A percentile compares a stretch with the other conserved stretches of the same genome.
These are phyloP conservation scores for Myxozyma geophila DNA, from an alignment of 805 yeast species.

Conservation along the genomic window DNA sequence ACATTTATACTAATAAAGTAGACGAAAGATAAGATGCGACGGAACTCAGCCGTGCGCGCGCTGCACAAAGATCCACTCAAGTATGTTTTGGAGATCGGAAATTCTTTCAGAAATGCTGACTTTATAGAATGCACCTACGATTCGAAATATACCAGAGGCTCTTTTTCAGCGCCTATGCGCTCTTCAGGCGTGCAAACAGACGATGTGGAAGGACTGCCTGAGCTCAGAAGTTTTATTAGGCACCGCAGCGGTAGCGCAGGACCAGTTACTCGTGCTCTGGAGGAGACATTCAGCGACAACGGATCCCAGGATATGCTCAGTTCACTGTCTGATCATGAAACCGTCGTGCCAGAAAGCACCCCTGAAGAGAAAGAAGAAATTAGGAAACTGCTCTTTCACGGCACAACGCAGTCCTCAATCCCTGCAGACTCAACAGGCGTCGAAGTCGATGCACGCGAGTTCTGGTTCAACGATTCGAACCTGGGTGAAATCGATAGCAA, in stretches of 20 bases:
- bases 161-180: conserved; percentile 16
- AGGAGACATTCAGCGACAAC: neutral
- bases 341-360: neutral
- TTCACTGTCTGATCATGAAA: neutral
- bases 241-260: neutral
- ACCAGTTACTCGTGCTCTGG: neutral
- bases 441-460: neutral
- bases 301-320: neutral
- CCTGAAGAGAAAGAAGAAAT: neutral
- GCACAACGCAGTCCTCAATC: neutral
- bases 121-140: conserved; percentile 25
- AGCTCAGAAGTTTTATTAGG: neutral
- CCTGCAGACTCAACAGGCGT: neutral
- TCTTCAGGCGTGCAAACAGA: conserved; percentile 25
- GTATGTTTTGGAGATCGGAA: conserved; percentile 2
- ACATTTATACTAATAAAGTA: neutral
- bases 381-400: conserved; percentile 9
- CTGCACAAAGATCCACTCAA: conserved; percentile 9
- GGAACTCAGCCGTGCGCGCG: conserved; percentile 31
- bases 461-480: conserved; percentile 16
- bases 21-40: conserved; percentile 21
- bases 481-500: conserved; percentile 23
- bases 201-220: neutral
- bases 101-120: neutral
- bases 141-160: conserved; percentile 28